A percentile compares a stretch with the other conserved stretches of the same genome.
Evolutionary conservation across 331 rosid genomes (phyloP).

Genomic region (Malus hybrid): DNA sequence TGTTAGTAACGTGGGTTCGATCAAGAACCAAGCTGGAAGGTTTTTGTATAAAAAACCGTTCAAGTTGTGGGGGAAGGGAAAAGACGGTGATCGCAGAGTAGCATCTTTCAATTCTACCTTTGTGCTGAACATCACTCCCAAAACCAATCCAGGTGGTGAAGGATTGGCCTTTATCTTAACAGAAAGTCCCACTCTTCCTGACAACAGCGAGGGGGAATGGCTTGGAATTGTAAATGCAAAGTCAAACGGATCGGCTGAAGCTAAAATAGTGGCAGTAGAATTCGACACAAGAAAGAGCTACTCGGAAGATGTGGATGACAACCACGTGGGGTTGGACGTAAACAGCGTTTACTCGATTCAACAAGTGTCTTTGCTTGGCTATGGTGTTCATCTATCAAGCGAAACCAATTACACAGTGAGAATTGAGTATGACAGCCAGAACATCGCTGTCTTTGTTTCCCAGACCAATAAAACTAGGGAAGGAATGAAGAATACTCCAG

Average conservation of each 20-base stretch:
- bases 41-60: slow-evolving; percentile 26
- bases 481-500: slow-evolving; percentile 14
- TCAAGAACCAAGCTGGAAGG: slow-evolving; percentile 41
- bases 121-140: slow-evolving; percentile 26
- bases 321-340: slow-evolving; percentile 57
- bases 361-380: slow-evolving; percentile 20
- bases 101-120: slow-evolving; percentile 59
- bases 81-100: not conserved
- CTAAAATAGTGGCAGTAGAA: slow-evolving; percentile 47
- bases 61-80: slow-evolving; percentile 27
- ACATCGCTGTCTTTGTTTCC: slow-evolving; percentile 28
- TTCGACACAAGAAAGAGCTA: slow-evolving; percentile 60
- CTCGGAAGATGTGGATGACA: slow-evolving; percentile 37
- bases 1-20: not conserved
- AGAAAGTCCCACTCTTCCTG: slow-evolving; percentile 20
- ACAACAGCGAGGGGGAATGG: slow-evolving; percentile 46
- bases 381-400: slow-evolving; percentile 32
- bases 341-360: slow-evolving; percentile 37
- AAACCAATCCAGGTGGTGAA: slow-evolving; percentile 45
- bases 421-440: slow-evolving; percentile 32
- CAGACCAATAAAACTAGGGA: slow-evolving; percentile 4
- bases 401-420: not conserved
- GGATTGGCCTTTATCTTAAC: slow-evolving; percentile 68
- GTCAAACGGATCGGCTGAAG: slow-evolving; percentile 29
- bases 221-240: slow-evolving; percentile 50